A percentile compares a stretch with the other conserved stretches of the same genome.
phyloP scores from a whole-genome alignment of 1,284 basidiomycete species.

The Bjerkandera adusta region DNA sequence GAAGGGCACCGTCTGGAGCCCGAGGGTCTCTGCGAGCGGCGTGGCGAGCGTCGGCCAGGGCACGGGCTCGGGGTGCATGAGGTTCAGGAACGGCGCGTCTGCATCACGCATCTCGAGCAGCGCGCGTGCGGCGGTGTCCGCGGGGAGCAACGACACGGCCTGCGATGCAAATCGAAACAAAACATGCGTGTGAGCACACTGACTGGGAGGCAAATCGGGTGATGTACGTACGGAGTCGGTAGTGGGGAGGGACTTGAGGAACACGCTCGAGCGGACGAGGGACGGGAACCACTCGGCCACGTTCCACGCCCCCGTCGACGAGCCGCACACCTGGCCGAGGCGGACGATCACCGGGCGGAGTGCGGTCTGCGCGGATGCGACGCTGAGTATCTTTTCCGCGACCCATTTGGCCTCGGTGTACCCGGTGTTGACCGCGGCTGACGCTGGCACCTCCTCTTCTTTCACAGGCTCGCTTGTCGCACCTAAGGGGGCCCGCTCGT shows the following conservation, averaged over 20 bases:
- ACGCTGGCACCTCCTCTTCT: constrained; percentile 16
- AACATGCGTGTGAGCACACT: not conserved
- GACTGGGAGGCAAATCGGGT: not conserved
- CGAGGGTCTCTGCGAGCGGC: constrained; percentile 8
- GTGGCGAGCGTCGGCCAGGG: constrained; percentile 8
- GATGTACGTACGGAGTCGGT: constrained; percentile 5
- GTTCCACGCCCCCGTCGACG: constrained; percentile 38
- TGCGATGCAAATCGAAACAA: not conserved
- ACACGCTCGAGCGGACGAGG: constrained; percentile 22
- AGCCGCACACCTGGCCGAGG: constrained; percentile 39
- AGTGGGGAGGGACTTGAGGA: constrained; percentile 25
- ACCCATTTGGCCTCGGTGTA: constrained; percentile 40
- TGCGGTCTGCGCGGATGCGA: constrained; percentile 16
- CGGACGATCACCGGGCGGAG: constrained; percentile 32
- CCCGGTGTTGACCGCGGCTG: constrained; percentile 28
- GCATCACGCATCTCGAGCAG: constrained; percentile 9
- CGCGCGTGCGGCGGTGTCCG: constrained; percentile 4
- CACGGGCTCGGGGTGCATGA: constrained; percentile 8
- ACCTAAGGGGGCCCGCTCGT: not conserved
- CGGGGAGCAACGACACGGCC: constrained; percentile 4
- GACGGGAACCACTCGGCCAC: constrained; percentile 28
- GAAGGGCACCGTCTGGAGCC: constrained; percentile 5
- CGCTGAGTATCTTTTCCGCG: constrained; percentile 28
- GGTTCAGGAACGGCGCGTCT: constrained; percentile 4
- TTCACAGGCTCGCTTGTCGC: constrained; percentile 1